Base-by-base conservation (phyloP, 169 alveolate genomes). In the Theileria luwenshuni region DNA sequence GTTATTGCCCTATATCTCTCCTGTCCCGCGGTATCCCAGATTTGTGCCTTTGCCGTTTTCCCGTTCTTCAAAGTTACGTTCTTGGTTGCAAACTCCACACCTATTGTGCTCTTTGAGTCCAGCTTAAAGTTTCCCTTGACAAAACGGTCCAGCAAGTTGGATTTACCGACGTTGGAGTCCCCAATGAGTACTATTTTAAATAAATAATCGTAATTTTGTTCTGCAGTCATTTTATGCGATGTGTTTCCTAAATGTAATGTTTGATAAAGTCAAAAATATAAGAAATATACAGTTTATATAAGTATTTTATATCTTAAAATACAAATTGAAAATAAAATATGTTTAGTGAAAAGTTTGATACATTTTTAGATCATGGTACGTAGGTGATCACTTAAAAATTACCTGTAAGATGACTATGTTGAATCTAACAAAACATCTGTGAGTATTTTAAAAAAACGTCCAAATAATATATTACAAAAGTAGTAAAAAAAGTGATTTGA, bases 21-120 rank as follows among this genome's bases (percentile, higher is more conserved):
- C 84, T 98, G 99, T 12, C 99, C 99, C 17, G 99, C 99, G n/a
- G 99, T 97, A 77, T 98, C 99, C 99, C 99, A 98, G 17, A 98
- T 96, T 74, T 97, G 98, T 23, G 98, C 99, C 85, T 96, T 96
- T 43, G 96, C 91, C 42, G 94, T 88, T 71, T 95, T 95, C 21
- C 96, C 96, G 61, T 95, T 97, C 69, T 76, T 83, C 61, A 94
- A 84, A 69, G 85, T 85, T 33, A 95, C 94, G 47, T 93, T 91
- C 70, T 93, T 94, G 23, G 99, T 95, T 23, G 99, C 98, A 83
- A 97, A 97, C 83, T 97, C 99, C 45, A 97, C 99, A 27, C 99
- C 99, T 21, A 98, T 97, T 21, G 99, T 98, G 45, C 99, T 95
- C 90, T 97, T 92, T 48, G 98, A 92, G 79, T 97, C 99, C 74